Evolutionary conservation across 306 rosid species (phyloP).

Genomic region (Morella rubra): DNA sequence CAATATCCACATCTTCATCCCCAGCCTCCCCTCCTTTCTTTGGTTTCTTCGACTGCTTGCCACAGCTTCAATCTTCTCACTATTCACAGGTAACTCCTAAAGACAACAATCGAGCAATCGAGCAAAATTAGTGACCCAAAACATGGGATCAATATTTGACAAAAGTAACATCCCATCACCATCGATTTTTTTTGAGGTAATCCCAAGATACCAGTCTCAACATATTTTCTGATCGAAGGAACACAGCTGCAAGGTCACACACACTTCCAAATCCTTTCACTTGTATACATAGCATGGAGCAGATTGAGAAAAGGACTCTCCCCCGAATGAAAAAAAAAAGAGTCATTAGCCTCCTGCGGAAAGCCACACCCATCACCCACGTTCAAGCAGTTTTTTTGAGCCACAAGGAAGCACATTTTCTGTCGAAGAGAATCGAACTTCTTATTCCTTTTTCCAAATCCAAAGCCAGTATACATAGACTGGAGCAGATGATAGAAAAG

Average conservation of each 20-base stretch:
- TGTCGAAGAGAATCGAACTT: not conserved
- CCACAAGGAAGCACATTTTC: not conserved
- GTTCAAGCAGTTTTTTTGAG: not conserved
- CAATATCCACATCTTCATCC: slow-evolving; percentile 96
- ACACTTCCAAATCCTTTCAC: not conserved
- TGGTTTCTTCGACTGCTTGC: slow-evolving; percentile 47
- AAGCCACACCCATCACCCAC: not conserved
- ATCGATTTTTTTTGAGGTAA: not conserved
- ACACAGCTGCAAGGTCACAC: not conserved
- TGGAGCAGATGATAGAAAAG: no score
- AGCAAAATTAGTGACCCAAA: not conserved
- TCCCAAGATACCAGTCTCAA: not conserved
- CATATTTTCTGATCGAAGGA: not conserved
- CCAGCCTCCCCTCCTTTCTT: slow-evolving; percentile 83
- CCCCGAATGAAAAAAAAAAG: not conserved
- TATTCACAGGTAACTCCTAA: slow-evolving; percentile 42
- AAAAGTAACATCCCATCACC: not conserved
- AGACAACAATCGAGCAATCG: not conserved
- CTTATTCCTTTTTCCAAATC: not conserved
- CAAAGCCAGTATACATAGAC: no score
- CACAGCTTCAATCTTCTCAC: slow-evolving; percentile 45
- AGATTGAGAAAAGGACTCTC: not conserved
- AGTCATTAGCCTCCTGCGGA: not conserved
- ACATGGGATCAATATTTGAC: slow-evolving; percentile 4
- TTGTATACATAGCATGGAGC: not conserved